Evolutionary conservation across 2,329 filamentous ascomycete genomes (phyloP).

Genomic region (Myriosclerotinia duriaeana): DNA sequence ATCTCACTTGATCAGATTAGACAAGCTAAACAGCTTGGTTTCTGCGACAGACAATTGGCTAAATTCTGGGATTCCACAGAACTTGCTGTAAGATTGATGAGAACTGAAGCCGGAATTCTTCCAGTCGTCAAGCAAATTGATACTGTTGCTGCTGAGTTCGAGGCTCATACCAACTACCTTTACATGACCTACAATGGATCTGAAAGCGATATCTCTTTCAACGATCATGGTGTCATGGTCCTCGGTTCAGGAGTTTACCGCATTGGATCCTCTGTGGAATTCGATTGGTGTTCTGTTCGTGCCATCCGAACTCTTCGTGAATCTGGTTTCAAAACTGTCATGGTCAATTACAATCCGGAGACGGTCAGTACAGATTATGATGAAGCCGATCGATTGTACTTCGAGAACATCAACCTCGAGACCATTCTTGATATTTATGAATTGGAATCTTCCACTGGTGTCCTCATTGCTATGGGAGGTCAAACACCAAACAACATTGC

Average conservation of each 20-base stretch:
- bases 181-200: conserved; percentile 96
- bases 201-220: conserved; percentile 88
- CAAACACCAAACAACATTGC: conserved; percentile 98
- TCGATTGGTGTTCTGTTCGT: conserved; percentile 97
- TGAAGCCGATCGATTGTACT: conserved; percentile 86
- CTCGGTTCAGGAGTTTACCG: conserved; percentile 95
- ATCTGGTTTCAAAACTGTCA: conserved; percentile 94
- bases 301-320: conserved; percentile 77
- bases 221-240: conserved; percentile 86
- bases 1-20: conserved; percentile 81
- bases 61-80: conserved; percentile 81
- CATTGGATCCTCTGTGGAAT: conserved; percentile 96
- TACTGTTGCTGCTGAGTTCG: conserved; percentile 94
- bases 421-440: conserved; percentile 99
- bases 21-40: conserved; percentile 95
- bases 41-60: conserved; percentile 95
- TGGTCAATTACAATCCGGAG: conserved; percentile 75
- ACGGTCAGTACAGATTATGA: conserved; percentile 85
- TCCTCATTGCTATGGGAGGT: conserved; percentile 93
- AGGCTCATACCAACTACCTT: conserved; percentile 89
- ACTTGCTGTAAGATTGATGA: conserved; percentile 81
- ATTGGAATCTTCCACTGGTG: conserved; percentile 77
- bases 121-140: conserved; percentile 99
- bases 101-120: conserved; percentile 82
- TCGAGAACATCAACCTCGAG: conserved; percentile 95